Evolutionary conservation across 2,329 filamentous ascomycete species (phyloP), one percentile per base, ranked within the genome.

Genomic region (Fusarium continuum): DNA sequence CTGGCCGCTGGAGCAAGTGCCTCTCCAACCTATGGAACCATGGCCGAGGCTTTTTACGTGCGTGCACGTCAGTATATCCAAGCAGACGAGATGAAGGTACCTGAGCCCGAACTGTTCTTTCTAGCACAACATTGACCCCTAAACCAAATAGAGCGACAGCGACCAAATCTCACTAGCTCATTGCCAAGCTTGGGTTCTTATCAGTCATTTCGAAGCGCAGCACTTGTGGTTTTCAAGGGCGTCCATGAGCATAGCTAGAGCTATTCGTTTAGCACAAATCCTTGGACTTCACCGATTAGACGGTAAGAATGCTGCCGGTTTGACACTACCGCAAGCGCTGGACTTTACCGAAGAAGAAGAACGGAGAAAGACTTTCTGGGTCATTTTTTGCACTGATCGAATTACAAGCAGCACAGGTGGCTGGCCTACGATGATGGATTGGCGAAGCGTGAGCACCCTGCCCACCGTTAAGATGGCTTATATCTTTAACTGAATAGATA

Each of bases 321-420:
- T 67, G 4, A 61, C 55, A 3, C 40, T 67, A 6, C 80, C 87
- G 3, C 88, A 90, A 1, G 83, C 92, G 0, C 85, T 82, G 69
- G 90, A 93, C 71, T 95, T 91, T 88, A 87, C 85, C 1, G 92
- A 96, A 39, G 61, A 77, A 10, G 78, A 80, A 50, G 92, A 96
- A 73, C 83, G 92, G 44, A 83, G 92, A 55, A 83, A 93, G 61
- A 88, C 89, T 0, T 95, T 95, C 67, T 96, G 92, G 92, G 85
- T 88, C 67, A 83, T 87, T 1, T 96, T 93, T 66, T 90, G 87
- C 64, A 82, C 89, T 32, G 92, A 96, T 72, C 84, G 90, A 34
- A 93, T 93, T 76, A 88, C 90, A 4, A 92, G 89, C 68, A 90
- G 93, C 35, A 92, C 91, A n/a, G 94, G 91, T 6, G 92, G 92